Percentiles rank a stretch among this genome's conserved stretches.
phyloP scores from a whole-genome alignment of 2,329 filamentous ascomycete species.

The Diaporthe sp. region DNA sequence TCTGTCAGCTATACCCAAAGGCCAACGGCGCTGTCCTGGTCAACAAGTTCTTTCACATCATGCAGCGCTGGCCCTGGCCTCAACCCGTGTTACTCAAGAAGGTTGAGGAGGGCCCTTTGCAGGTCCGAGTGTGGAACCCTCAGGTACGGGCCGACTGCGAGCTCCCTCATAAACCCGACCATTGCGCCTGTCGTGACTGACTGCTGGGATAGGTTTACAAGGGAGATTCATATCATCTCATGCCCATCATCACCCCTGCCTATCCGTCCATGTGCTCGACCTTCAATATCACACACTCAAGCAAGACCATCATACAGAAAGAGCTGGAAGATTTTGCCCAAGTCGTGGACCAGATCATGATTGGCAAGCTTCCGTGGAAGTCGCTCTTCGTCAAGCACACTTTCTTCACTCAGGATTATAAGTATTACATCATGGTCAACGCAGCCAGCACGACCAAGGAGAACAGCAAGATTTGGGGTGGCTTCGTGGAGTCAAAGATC shows the following conservation, averaged over 20 bases:
- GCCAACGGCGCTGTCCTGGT: slow-evolving; percentile 90
- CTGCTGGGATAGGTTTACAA: slow-evolving; percentile 71
- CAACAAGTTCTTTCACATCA: slow-evolving; percentile 93
- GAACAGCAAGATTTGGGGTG: slow-evolving; percentile 87
- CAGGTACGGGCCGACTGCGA: slow-evolving; percentile 64
- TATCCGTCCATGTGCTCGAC: slow-evolving; percentile 99
- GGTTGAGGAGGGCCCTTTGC: slow-evolving; percentile 83
- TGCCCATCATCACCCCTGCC: slow-evolving; percentile 98
- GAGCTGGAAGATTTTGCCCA: slow-evolving; percentile 83
- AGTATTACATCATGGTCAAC: slow-evolving; percentile 93
- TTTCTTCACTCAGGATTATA: slow-evolving; percentile 94
- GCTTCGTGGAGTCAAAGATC: slow-evolving; percentile 93
- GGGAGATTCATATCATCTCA: slow-evolving; percentile 85
- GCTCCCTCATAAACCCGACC: neutral
- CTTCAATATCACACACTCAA: slow-evolving; percentile 91
- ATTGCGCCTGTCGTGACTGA: slow-evolving; percentile 35
- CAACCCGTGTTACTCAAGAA: slow-evolving; percentile 90
- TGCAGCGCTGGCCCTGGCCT: slow-evolving; percentile 93
- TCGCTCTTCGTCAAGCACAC: slow-evolving; percentile 90
- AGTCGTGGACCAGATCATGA: slow-evolving; percentile 83
- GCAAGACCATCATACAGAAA: slow-evolving; percentile 82
- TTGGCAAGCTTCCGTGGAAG: slow-evolving; percentile 82
- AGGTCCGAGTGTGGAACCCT: slow-evolving; percentile 94
- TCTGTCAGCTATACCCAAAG: slow-evolving; percentile 95
- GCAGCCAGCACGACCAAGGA: slow-evolving; percentile 86